phyloP scores from a whole-genome alignment of 2,329 filamentous ascomycete genomes.

The Exophiala viscosa region DNA sequence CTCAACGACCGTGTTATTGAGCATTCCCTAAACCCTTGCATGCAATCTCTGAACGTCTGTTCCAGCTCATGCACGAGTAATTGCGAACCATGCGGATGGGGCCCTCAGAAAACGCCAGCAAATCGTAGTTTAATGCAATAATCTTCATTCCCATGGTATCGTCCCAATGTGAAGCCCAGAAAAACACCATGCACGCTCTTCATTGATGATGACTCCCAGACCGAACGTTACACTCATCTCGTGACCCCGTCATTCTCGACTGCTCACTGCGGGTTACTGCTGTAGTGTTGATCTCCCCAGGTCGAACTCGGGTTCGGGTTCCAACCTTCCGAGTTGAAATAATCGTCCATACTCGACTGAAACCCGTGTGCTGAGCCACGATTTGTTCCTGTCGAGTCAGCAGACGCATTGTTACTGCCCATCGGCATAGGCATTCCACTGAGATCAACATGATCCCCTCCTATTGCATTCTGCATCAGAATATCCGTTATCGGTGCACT shows the following conservation, averaged over 20 bases:
- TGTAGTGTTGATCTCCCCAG: conserved; percentile 14
- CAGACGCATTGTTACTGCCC: no score
- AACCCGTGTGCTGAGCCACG: conserved; percentile 14
- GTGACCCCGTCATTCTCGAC: neutral
- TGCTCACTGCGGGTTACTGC: neutral
- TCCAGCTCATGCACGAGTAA: no score
- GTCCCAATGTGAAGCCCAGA: neutral
- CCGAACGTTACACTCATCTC: no score
- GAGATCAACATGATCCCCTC: conserved; percentile 5
- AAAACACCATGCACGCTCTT: neutral
- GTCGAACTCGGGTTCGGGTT: conserved; percentile 18
- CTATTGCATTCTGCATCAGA: conserved; percentile 17
- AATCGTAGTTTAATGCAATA: neutral
- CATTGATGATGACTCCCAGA: neutral
- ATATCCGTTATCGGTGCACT: conserved; percentile 19
- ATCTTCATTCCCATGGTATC: neutral
- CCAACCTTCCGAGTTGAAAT: conserved; percentile 20
- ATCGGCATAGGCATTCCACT: neutral
- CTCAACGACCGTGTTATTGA: no score
- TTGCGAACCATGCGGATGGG: neutral
- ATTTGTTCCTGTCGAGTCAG: conserved; percentile 4
- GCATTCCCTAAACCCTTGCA: no score
- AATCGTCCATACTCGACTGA: conserved; percentile 22
- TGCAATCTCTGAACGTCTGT: no score
- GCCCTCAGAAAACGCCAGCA: neutral